A percentile compares a stretch with the other conserved stretches of the same genome.
These are phyloP conservation scores for Silene latifolia DNA, from an alignment of 148 eudicot species.

Conservation along the genomic window DNA sequence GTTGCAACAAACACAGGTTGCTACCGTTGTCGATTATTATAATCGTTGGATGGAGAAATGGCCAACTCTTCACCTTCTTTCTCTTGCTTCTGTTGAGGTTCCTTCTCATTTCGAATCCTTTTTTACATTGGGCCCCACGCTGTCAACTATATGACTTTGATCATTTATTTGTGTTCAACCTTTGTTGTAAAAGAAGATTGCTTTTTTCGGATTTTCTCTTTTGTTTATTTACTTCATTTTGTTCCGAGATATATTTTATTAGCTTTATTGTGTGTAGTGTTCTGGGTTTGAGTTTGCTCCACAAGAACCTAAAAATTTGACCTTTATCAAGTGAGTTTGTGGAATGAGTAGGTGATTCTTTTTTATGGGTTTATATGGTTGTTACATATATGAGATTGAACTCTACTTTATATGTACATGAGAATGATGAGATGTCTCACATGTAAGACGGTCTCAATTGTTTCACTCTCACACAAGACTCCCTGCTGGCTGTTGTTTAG, in stretches of 20 bases:
- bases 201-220: too few relatives aligned
- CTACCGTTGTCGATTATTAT: slow-evolving; percentile 72
- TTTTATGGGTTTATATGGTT: background rate
- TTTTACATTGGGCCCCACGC: too few relatives aligned
- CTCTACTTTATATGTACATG: too few relatives aligned
- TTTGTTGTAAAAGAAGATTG: too few relatives aligned
- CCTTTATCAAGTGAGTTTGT: background rate
- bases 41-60: slow-evolving; percentile 84
- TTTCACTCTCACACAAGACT: too few relatives aligned
- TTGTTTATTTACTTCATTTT: background rate
- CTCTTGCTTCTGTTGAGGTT: slow-evolving; percentile 83
- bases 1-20: slow-evolving; percentile 63
- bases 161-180: too few relatives aligned
- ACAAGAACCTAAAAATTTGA: background rate
- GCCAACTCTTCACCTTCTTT: slow-evolving; percentile 74
- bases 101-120: background rate
- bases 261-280: background rate
- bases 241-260: background rate
- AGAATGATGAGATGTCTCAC: too few relatives aligned
- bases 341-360: slow-evolving; percentile 3
- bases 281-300: background rate
- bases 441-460: too few relatives aligned
- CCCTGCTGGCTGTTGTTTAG: background rate
- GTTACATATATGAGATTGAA: too few relatives aligned
- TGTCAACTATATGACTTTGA: too few relatives aligned